Conservation (phyloP, 2,329 filamentous ascomycete genomes). For the Colletotrichum australisinense region DNA sequence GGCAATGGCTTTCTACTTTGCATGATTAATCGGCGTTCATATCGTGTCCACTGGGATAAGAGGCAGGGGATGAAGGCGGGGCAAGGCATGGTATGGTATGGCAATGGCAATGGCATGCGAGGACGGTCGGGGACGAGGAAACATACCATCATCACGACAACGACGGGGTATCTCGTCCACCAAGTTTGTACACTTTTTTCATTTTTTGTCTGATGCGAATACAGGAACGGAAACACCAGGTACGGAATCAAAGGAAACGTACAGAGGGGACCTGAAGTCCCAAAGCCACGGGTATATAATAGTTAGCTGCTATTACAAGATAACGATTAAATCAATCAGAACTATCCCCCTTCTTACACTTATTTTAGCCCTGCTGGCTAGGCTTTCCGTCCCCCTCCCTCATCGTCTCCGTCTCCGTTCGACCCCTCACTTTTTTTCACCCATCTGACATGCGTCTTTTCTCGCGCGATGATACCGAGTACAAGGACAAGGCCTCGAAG, state of each 20-base stretch:
- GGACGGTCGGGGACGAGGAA: slow-evolving; percentile 21
- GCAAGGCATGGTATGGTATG: slow-evolving; percentile 15
- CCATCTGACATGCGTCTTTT: slow-evolving; percentile 24
- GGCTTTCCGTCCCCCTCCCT: neutral
- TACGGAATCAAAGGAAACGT: slow-evolving; percentile 18
- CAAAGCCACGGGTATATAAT: slow-evolving; percentile 25
- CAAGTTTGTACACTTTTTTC: slow-evolving; percentile 16
- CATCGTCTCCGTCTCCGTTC: neutral
- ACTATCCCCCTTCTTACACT: slow-evolving; percentile 8
- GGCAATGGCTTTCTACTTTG: slow-evolving; percentile 26
- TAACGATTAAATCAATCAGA: slow-evolving; percentile 13
- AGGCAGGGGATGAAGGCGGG: neutral
- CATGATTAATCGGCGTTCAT: slow-evolving; percentile 33
- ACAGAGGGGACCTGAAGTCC: neutral
- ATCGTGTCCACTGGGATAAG: slow-evolving; percentile 17
- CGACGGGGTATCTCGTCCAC: slow-evolving; percentile 5
- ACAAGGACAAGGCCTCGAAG: slow-evolving; percentile 25
- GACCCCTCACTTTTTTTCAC: neutral
- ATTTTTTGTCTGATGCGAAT: neutral
- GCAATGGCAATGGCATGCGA: slow-evolving; percentile 2
- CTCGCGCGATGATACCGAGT: slow-evolving; percentile 7
- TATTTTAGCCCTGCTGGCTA: neutral
- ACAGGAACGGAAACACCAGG: slow-evolving; percentile 16
- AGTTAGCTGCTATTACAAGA: slow-evolving; percentile 30
- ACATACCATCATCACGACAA: slow-evolving; percentile 27